Base-by-base conservation (phyloP, 768 basidiomycete species). In the Leccinum pellstonianum region DNA sequence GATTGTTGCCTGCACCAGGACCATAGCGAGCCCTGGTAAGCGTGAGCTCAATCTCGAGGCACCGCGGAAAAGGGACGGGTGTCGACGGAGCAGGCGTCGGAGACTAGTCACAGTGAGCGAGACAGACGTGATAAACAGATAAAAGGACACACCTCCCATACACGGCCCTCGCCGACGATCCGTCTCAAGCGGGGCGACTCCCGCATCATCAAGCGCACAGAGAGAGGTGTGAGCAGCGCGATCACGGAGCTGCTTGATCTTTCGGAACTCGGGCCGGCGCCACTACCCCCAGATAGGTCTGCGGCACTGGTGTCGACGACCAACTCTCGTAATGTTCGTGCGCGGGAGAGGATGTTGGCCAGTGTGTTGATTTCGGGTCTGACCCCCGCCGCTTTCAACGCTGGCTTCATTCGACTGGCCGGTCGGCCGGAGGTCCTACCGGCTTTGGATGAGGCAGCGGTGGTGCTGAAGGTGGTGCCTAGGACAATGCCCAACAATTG, bases 111-210 rank as follows among this genome's bases (percentile, higher is more conserved):
- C 5, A 15, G 10, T 51, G 50, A 51, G 25, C 31, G 4, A 25
- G 15, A 3, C 31, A 19, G 10, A 37, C 2, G 21, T 17, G 6
- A 12, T 29, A 1, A 14, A 47, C 10, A 33, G 2, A 19, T 25
- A 29, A 29, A 52, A 33, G 47, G 5, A 76, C 82, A 56, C 62
- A 85, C 86, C 62, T 75, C 81, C 85, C 86, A 87, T 11, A 81
- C 67, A 41, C 84, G 75, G 17, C 77, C 77, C 58, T 79, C 80
- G 19, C 78, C 80, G 12, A 84, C 73, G 47, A 87, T 73, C 56
- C 75, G 81, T 48, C 69, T 73, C 49, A 88, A 69, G 21, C 64
- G 74, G 3, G 71, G 62, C 4, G 64, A 61, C 31, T 66, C 64
- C 73, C 83, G 80, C 70, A 87, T 72, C 38, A 73, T 76, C 70